phyloP scores from a whole-genome alignment of 257 asterid species.

The Capsicum baccatum region DNA sequence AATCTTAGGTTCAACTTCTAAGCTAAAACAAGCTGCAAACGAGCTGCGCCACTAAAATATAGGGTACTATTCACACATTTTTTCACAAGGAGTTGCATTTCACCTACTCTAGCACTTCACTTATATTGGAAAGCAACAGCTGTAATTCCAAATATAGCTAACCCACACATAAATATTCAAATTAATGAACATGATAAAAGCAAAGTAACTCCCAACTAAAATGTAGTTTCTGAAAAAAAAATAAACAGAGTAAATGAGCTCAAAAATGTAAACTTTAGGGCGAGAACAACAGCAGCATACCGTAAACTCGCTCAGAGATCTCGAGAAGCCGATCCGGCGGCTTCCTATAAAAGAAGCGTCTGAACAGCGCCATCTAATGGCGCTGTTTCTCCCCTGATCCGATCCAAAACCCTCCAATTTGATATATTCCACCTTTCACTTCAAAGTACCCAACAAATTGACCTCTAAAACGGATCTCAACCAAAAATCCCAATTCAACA shows the following conservation, averaged over 20 bases:
- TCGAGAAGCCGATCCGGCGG: slow-evolving; percentile 99
- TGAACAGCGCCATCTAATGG: slow-evolving; percentile 99
- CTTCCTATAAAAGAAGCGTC: slow-evolving; percentile 95
- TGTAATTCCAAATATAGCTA: slow-evolving; percentile 16
- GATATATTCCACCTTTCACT: slow-evolving; percentile 27
- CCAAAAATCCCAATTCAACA: slow-evolving; percentile 38
- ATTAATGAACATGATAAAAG: neutral
- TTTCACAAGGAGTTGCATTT: neutral
- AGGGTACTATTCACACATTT: neutral
- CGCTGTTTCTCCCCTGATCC: slow-evolving; percentile 78
- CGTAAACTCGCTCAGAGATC: slow-evolving; percentile 98
- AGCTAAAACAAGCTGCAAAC: neutral
- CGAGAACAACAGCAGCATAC: slow-evolving; percentile 50
- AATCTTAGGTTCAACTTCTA: neutral
- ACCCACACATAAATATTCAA: too few species aligned
- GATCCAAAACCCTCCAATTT: slow-evolving; percentile 60
- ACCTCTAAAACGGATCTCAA: slow-evolving; percentile 50
- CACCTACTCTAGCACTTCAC: neutral
- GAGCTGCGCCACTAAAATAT: neutral
- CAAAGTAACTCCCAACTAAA: neutral
- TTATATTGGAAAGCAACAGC: neutral
- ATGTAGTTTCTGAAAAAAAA: neutral
- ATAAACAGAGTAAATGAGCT: neutral
- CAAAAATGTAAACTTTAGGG: neutral
- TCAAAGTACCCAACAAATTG: slow-evolving; percentile 38